These are phyloP conservation scores for Hymenochaete sp. DNA, from an alignment of 1,284 basidiomycete genomes.

Conservation along the genomic window DNA sequence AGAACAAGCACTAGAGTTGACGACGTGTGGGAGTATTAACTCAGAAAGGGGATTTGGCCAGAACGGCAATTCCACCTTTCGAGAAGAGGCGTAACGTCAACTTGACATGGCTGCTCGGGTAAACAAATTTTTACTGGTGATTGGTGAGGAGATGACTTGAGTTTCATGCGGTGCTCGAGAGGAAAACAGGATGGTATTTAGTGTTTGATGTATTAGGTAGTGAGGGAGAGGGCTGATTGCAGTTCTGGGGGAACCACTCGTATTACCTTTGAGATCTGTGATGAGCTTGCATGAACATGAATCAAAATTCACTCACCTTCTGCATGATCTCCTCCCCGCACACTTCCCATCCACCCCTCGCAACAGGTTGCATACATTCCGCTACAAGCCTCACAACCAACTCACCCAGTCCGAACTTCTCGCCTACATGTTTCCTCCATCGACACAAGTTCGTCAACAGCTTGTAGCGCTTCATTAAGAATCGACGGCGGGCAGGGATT, in stretches of 20 bases:
- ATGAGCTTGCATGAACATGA: too few species aligned
- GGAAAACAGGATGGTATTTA: background rate
- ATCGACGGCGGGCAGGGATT: conserved; percentile 63
- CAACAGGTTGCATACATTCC: conserved; percentile 56
- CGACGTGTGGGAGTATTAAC: too few species aligned
- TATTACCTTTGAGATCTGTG: too few species aligned
- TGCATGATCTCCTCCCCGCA: conserved; percentile 67
- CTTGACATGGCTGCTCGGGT: conserved; percentile 16
- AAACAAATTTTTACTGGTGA: background rate
- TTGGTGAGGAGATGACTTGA: background rate
- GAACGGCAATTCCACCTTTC: conserved; percentile 10
- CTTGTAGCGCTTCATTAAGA: conserved; percentile 63
- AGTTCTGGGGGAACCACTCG: conserved; percentile 13
- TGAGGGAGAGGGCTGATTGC: background rate
- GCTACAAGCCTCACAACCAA: conserved; percentile 52
- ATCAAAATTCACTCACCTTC: conserved; percentile 56
- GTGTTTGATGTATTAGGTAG: background rate
- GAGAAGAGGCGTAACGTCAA: too few species aligned
- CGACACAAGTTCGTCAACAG: conserved; percentile 62
- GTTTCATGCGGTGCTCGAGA: background rate
- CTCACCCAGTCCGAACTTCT: conserved; percentile 48
- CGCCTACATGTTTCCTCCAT: conserved; percentile 70
- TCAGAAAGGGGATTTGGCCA: conserved; percentile 10
- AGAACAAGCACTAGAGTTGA: conserved; percentile 16
- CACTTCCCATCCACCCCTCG: conserved; percentile 79